Conservation (phyloP, 2,329 filamentous ascomycete species). For the Fonsecaea pedrosoi region DNA sequence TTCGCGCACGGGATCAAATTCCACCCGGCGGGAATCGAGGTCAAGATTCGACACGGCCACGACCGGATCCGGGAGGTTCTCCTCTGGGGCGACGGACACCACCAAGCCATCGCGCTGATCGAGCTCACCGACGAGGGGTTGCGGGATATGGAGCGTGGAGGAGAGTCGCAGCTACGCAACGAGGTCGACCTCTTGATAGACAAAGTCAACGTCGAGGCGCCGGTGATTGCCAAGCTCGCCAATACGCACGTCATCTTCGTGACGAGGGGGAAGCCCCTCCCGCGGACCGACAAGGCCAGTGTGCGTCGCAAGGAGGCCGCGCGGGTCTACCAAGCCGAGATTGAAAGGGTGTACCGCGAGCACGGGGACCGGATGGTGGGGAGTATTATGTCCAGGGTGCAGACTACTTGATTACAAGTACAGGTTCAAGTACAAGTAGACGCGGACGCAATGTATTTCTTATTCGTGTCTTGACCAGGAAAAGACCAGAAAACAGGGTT, state of each 20-base stretch:
- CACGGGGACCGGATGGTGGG: slow-evolving; percentile 15
- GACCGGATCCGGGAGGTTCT: slow-evolving; percentile 7
- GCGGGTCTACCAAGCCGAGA: slow-evolving; percentile 1
- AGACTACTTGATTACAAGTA: not conserved
- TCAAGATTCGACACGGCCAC: slow-evolving; percentile 3
- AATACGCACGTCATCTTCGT: slow-evolving; percentile 8
- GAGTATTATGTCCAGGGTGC: slow-evolving; percentile 16
- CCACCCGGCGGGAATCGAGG: slow-evolving; percentile 8
- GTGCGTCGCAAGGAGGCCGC: slow-evolving; percentile 9
- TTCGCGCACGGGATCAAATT: slow-evolving; percentile 18
- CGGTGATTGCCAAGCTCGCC: slow-evolving; percentile 11
- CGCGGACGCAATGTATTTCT: no score
- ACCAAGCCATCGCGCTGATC: slow-evolving; percentile 5
- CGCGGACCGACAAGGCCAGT: slow-evolving; percentile 9
- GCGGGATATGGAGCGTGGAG: slow-evolving; percentile 1
- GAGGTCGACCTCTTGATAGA: slow-evolving; percentile 8
- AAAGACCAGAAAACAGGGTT: no score
- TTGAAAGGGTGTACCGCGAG: slow-evolving; percentile 13
- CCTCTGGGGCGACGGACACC: slow-evolving; percentile 18
- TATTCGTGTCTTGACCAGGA: no score
- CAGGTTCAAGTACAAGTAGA: no score
- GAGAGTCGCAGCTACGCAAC: not conserved
- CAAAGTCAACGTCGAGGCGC: slow-evolving; percentile 12
- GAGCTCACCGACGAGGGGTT: slow-evolving; percentile 11
- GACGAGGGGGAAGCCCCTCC: slow-evolving; percentile 6